These are phyloP conservation scores for Zalaria sp. DNA, from an alignment of 2,329 filamentous ascomycete genomes.

Conservation along the genomic window DNA sequence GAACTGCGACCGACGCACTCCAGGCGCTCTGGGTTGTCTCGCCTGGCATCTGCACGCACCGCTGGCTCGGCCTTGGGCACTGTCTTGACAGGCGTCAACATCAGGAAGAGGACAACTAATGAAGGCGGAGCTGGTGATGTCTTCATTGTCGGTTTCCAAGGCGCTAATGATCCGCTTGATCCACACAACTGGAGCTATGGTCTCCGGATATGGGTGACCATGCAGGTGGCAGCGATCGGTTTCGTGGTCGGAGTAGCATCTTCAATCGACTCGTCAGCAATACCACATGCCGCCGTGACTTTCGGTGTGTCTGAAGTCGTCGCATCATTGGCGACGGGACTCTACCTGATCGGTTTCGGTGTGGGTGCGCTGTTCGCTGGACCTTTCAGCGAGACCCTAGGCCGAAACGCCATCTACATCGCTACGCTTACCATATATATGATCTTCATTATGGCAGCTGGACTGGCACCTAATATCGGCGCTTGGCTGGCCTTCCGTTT, in stretches of 20 bases:
- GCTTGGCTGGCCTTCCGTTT: conserved; percentile 36
- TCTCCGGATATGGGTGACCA: conserved; percentile 17
- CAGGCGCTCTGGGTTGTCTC: conserved; percentile 9
- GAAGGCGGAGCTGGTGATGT: conserved; percentile 23
- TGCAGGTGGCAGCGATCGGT: conserved; percentile 27
- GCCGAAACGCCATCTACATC: conserved; percentile 33
- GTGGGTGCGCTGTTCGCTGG: conserved; percentile 33
- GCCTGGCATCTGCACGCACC: conserved; percentile 16
- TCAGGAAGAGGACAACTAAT: conserved; percentile 19
- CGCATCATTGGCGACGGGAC: conserved; percentile 31
- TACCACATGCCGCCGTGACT: conserved; percentile 29
- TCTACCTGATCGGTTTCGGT: conserved; percentile 28
- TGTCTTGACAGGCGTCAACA: conserved; percentile 22
- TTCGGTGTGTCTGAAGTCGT: conserved; percentile 37
- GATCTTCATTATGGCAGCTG: conserved; percentile 35
- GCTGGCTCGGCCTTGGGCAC: conserved; percentile 18
- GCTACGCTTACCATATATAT: conserved; percentile 31
- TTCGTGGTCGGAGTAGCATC: conserved; percentile 38
- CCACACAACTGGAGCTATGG: conserved; percentile 22
- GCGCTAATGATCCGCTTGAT: conserved; percentile 19
- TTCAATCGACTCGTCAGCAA: conserved; percentile 37
- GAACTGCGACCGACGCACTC: conserved; percentile 8
- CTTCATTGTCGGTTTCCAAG: conserved; percentile 24
- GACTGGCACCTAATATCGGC: conserved; percentile 30
- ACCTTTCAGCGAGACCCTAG: conserved; percentile 32